A percentile compares a stretch with the other conserved stretches of the same genome.
Evolutionary conservation across 2,329 filamentous ascomycete genomes (phyloP).

Genomic region (Endothia cerciana): DNA sequence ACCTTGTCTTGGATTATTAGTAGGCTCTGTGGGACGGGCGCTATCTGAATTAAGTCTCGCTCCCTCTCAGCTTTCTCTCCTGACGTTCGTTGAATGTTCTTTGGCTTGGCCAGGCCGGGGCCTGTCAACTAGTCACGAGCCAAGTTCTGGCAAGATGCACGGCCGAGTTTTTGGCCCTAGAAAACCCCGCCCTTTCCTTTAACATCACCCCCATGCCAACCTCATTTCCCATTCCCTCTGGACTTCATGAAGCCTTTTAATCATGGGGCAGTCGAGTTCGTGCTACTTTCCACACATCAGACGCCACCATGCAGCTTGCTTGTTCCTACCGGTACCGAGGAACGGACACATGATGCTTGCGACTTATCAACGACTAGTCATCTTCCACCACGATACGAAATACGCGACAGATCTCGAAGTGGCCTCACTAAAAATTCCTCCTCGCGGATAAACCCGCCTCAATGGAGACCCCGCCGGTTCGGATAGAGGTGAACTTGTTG

Average conservation of each 20-base stretch:
- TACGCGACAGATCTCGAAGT: too few species aligned
- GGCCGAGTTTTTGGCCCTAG: too few species aligned
- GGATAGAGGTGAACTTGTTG: too few species aligned
- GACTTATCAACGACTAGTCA: too few species aligned
- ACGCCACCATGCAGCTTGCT: neutral
- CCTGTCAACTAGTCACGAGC: too few species aligned
- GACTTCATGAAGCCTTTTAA: neutral
- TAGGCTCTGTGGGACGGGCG: neutral
- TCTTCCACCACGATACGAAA: too few species aligned
- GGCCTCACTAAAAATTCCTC: too few species aligned
- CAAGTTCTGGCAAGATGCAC: slow-evolving; percentile 2
- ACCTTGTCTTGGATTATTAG: neutral
- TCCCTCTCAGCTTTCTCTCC: neutral
- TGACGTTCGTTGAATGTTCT: neutral
- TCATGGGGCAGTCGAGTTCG: neutral
- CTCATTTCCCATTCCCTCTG: neutral
- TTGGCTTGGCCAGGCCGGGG: neutral
- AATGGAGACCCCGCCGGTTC: too few species aligned
- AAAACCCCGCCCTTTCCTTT: neutral
- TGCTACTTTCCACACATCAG: neutral
- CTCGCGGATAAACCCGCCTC: too few species aligned
- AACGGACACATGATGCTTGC: too few species aligned
- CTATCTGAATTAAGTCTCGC: neutral
- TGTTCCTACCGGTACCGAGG: too few species aligned
- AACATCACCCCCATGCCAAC: neutral